Percentiles rank a stretch among this genome's conserved stretches.
phyloP scores from a whole-genome alignment of 2,329 filamentous ascomycete species.

The Ceratocystis huliohia region DNA sequence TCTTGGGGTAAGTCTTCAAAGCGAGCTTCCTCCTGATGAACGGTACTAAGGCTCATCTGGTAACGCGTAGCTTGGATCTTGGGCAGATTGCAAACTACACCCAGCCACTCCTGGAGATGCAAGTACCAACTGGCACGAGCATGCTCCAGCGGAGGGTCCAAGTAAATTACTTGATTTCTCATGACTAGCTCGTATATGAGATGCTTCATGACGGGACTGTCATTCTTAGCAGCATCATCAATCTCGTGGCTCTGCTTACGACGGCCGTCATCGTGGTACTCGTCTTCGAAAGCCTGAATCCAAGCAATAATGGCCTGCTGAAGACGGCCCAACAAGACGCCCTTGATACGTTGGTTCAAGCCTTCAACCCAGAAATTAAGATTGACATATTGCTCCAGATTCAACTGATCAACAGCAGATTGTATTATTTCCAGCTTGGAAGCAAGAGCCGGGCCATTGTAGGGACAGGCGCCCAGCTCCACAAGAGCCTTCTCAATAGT shows the following conservation, averaged over 20 bases:
- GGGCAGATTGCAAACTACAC: slow-evolving; percentile 78
- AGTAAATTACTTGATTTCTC: slow-evolving; percentile 93
- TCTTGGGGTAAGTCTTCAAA: slow-evolving; percentile 77
- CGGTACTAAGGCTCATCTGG: slow-evolving; percentile 68
- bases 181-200: slow-evolving; percentile 89
- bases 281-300: slow-evolving; percentile 72
- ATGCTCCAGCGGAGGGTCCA: slow-evolving; percentile 85
- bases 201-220: slow-evolving; percentile 53
- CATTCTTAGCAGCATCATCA: slow-evolving; percentile 35
- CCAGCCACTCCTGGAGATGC: slow-evolving; percentile 87
- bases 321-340: slow-evolving; percentile 68
- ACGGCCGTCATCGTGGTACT: slow-evolving; percentile 39
- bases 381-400: slow-evolving; percentile 91
- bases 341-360: slow-evolving; percentile 76
- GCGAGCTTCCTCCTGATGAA: slow-evolving; percentile 50
- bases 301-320: slow-evolving; percentile 72
- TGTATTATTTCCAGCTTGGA: slow-evolving; percentile 75
- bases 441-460: slow-evolving; percentile 67
- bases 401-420: slow-evolving; percentile 86
- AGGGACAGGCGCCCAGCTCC: slow-evolving; percentile 74
- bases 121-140: slow-evolving; percentile 87
- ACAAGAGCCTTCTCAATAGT: slow-evolving; percentile 67
- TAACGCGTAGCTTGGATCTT: slow-evolving; percentile 94
- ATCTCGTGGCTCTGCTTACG: slow-evolving; percentile 37
- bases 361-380: slow-evolving; percentile 78